Base-by-base conservation (phyloP, 1,284 basidiomycete genomes). In the Tylopilus sp. region DNA sequence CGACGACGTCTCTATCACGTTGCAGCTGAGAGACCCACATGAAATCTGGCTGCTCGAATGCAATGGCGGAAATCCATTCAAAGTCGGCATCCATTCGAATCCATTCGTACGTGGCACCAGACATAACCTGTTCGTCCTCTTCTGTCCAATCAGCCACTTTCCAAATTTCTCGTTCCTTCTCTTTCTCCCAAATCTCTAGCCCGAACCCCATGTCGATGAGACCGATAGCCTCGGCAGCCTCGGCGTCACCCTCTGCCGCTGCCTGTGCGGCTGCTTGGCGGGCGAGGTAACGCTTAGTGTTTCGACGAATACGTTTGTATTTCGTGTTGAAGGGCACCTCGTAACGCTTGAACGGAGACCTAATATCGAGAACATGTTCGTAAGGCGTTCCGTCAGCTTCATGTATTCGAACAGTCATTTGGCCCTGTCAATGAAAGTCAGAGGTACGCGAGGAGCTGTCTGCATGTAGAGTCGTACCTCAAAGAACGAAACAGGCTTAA, bases 241-340 rank as follows among this genome's bases (percentile, higher is more conserved):
- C 92, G 0, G 82, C 79, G 54, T 93, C 91, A 40, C 90, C 91
- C 58, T 92, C 91, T 0, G 92, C 94, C 4, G 92, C 94, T 0
- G 92, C 89, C 53, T 92, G 92, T 6, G 94, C 93, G 3, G 92
- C 92, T 1, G 91, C 89, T 68, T 97, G 94, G 29, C 95, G 82
- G 8, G 95, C 94, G 41, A 97, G 81, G 60, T 97, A 97, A 16
- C 93, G 88, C 67, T 96, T 96, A 18, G 92, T 97, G 59, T 95
- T 93, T 30, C 96, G 79, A 44, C 95, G 80, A 15, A 97, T 91
- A 54, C 97, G 92, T 71, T 98, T 99, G 72, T 98, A 98, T 70
- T 98, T 99, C n/a, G 96, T 98, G 68, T 99, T 99, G 78, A 98
- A 99, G 1, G 97, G 95, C 0, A 99, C 93, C 62, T 97, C 93